Evolutionary conservation across 495 filamentous ascomycete species (phyloP), one percentile per base, ranked within the genome.

Genomic region (Durotheca rogersii): DNA sequence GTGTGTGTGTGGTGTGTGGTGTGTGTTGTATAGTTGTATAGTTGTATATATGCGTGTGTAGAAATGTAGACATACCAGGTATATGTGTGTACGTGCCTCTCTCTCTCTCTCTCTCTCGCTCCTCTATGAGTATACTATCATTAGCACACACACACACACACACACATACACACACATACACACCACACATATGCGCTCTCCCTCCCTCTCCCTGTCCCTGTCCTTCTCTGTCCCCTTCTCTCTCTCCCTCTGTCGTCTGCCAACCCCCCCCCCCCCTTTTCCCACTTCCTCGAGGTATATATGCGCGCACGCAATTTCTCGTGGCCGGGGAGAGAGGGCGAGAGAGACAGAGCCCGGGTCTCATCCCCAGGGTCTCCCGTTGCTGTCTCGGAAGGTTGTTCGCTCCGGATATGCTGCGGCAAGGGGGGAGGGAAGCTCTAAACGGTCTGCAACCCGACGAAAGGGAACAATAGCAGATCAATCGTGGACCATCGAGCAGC

Each of bases 361-460:
- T 4, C 23, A 27, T 27, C 40, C 30, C 49, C 45, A 25, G 35
- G 47, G 31, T 47, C 36, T 19, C 27, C 48, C 49, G 43, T 48
- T 39, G 52, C 54, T 37, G 43, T 29, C 55, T 32, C 44, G 56
- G n/a, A n/a, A n/a, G n/a, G n/a, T n/a, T n/a, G 44, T 44, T 53
- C 56, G 41, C 37, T 49, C 34, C 41, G 50, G 35, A 41, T 59
- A 46, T 36, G 42, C 30, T 45, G 49, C 56, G 23, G 23, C 23
- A 27, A 59, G 53, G 49, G 55, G 52, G 49, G 35, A n/a, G 40
- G 50, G 44, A 21, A 59, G 45, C 40, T 59, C 56, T 59, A 53
- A 59, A 40, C 20, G n/a, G 41, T 59, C 56, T 54, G 56, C 56
- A 59, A 47, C 50, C 56, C 50, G 56, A 59, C 56, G 16, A 59